Conservation (phyloP, 805 yeast species). For the Barnettozyma californica region DNA sequence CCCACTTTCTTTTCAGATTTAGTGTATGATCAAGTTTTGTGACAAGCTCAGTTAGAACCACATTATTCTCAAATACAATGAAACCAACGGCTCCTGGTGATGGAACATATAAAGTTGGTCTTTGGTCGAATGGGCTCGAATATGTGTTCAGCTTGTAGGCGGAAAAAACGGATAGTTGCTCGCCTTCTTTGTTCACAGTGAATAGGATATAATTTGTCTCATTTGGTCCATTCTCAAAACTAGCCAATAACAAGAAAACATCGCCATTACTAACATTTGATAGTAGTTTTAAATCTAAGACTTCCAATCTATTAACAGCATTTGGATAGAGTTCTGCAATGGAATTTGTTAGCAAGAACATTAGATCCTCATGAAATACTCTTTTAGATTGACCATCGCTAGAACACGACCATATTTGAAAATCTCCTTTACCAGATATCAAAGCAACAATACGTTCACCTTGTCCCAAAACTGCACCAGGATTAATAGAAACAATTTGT, state of each 20-base stretch:
- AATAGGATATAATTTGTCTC: constrained; percentile 42
- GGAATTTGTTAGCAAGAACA: constrained; percentile 33
- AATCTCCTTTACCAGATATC: constrained; percentile 38
- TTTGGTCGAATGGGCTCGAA: constrained; percentile 26
- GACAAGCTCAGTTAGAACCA: constrained; percentile 61
- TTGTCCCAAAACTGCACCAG: constrained; percentile 46
- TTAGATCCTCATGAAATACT: constrained; percentile 32
- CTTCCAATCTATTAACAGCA: constrained; percentile 42
- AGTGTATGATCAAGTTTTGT: constrained; percentile 29
- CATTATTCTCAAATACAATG: constrained; percentile 51
- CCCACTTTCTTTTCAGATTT: constrained; percentile 57
- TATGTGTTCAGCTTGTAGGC: constrained; percentile 60
- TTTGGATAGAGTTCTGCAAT: constrained; percentile 47
- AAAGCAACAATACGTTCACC: constrained; percentile 41
- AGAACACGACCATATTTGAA: constrained; percentile 45
- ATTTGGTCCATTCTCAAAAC: constrained; percentile 21
- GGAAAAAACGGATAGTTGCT: constrained; percentile 52
- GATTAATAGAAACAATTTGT: constrained; percentile 52
- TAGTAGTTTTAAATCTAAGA: constrained; percentile 59
- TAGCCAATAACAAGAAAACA: constrained; percentile 44
- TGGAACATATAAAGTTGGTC: constrained; percentile 53
- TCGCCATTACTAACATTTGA: constrained; percentile 30
- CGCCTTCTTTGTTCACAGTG: constrained; percentile 45
- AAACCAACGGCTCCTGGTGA: constrained; percentile 55
- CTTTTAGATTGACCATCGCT: constrained; percentile 38